Conservation (phyloP, 2,329 filamentous ascomycete genomes). For the Venturiaceae sp. region DNA sequence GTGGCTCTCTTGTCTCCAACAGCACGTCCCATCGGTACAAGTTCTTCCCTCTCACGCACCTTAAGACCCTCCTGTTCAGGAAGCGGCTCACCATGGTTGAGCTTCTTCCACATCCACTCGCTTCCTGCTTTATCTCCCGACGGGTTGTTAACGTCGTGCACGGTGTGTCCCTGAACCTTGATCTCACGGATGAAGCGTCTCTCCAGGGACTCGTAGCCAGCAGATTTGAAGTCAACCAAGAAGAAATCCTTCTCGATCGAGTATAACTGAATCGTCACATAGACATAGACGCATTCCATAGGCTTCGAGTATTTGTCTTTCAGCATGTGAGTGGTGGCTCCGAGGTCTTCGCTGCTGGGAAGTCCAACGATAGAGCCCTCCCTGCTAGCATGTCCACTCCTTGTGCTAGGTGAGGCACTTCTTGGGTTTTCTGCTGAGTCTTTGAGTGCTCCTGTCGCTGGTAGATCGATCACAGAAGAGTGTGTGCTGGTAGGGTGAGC, state of each 20-base stretch:
- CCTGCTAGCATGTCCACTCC: constrained; percentile 1
- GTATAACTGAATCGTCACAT: constrained; percentile 93
- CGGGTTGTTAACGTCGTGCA: constrained; percentile 12
- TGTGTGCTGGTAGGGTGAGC: constrained; percentile 40
- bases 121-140: constrained; percentile 22
- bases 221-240: constrained; percentile 95
- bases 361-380: neutral
- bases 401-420: neutral
- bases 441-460: constrained; percentile 2
- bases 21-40: constrained; percentile 38
- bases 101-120: constrained; percentile 16
- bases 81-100: constrained; percentile 5
- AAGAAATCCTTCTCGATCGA: constrained; percentile 83
- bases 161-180: constrained; percentile 13
- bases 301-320: constrained; percentile 2
- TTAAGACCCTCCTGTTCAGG: constrained; percentile 13
- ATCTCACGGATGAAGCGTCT: constrained; percentile 15
- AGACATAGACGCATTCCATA: constrained; percentile 73
- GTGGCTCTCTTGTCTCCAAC: constrained; percentile 88
- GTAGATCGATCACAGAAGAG: constrained; percentile 37
- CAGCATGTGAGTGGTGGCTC: neutral
- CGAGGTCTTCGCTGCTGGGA: neutral
- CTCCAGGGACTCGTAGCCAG: constrained; percentile 86
- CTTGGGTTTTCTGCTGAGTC: neutral
- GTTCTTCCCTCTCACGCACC: constrained; percentile 27